phyloP scores from a whole-genome alignment of 106 monocot genomes.

The Iris macrosiphon region DNA sequence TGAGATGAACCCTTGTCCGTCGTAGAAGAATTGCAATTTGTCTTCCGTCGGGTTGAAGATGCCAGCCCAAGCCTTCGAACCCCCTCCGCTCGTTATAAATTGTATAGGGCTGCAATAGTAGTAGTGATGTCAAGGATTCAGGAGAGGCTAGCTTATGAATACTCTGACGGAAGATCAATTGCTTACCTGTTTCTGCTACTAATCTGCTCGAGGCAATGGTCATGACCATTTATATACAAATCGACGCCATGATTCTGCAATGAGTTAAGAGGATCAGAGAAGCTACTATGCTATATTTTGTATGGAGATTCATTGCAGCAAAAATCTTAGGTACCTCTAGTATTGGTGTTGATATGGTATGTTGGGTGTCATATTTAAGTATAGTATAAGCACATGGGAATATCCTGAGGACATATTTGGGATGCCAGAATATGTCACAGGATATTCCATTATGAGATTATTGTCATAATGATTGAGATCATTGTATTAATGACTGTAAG shows the following conservation, averaged over 20 bases:
- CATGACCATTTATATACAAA: constrained; percentile 17
- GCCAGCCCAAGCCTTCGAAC: constrained; percentile 67
- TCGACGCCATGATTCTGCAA: constrained; percentile 17
- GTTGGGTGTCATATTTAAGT: too few species aligned
- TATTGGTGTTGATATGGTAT: too few species aligned
- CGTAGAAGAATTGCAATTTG: constrained; percentile 36
- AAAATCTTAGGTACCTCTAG: too few species aligned
- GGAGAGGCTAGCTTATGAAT: background rate
- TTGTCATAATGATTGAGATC: too few species aligned
- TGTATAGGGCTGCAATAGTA: constrained; percentile 40
- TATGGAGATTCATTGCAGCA: too few species aligned
- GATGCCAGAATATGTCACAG: too few species aligned
- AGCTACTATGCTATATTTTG: background rate
- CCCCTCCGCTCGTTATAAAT: constrained; percentile 71
- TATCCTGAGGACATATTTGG: too few species aligned
- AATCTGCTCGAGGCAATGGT: constrained; percentile 22
- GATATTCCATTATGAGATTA: too few species aligned
- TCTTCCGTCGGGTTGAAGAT: constrained; percentile 21
- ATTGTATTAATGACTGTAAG: too few species aligned
- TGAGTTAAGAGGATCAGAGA: background rate
- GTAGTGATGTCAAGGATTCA: background rate
- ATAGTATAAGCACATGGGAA: too few species aligned
- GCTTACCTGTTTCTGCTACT: constrained; percentile 13
- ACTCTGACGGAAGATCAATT: background rate
- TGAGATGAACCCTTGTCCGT: constrained; percentile 64